A percentile compares a stretch with the other conserved stretches of the same genome.
Evolutionary conservation across 179 eudicot species (phyloP).

Genomic region (Amaranthus tricolor): DNA sequence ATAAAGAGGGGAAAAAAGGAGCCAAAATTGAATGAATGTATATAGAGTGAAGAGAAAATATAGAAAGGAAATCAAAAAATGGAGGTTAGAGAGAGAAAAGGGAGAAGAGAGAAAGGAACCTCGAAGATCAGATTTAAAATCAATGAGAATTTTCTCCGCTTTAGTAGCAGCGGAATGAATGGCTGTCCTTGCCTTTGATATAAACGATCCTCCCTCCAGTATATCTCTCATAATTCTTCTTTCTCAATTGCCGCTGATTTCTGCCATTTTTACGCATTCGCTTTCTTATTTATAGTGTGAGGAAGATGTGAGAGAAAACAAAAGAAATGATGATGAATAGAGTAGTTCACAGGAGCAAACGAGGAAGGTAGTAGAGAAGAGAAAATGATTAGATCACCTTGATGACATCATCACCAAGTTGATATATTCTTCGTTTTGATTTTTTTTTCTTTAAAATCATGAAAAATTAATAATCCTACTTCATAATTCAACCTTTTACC

Average conservation of each 20-base stretch:
- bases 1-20: not conserved
- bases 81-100: no score
- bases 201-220: conserved; percentile 63
- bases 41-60: conserved; percentile 18
- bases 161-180: conserved; percentile 94
- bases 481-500: no score
- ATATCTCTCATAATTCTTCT: conserved; percentile 1
- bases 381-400: no score
- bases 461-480: no score
- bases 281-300: not conserved
- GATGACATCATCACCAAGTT: no score
- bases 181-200: conserved; percentile 86
- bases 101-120: conserved; percentile 29
- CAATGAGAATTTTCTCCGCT: conserved; percentile 78
- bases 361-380: conserved; percentile 6
- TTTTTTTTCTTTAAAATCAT: no score
- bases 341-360: not conserved
- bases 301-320: no score
- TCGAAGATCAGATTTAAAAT: conserved; percentile 71
- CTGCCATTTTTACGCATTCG: conserved; percentile 3
- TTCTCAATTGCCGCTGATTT: conserved; percentile 1
- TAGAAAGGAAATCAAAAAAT: conserved; percentile 20
- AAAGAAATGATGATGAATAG: not conserved
- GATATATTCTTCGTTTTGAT: no score
- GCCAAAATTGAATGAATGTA: not conserved